Evolutionary conservation across 2,329 filamentous ascomycete genomes (phyloP).

Genomic region (Ambrosiella xylebori): DNA sequence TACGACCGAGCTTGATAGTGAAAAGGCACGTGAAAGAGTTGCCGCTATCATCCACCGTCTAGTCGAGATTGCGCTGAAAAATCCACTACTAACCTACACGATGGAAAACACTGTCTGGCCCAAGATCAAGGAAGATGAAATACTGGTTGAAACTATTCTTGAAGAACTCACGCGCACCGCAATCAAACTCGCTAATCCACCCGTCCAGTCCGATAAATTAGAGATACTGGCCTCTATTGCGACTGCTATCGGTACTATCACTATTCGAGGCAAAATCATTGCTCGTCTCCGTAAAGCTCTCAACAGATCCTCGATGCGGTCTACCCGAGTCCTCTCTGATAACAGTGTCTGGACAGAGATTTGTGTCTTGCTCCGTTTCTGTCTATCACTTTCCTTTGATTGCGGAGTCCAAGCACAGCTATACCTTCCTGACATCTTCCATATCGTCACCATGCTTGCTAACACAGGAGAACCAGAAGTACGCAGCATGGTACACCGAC

Average conservation of each 20-base stretch:
- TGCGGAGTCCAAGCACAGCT: slow-evolving; percentile 50
- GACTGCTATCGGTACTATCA: slow-evolving; percentile 46
- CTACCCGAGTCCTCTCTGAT: slow-evolving; percentile 47
- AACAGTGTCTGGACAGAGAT: slow-evolving; percentile 55
- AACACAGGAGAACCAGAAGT: slow-evolving; percentile 44
- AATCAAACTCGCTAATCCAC: slow-evolving; percentile 15
- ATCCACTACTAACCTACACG: slow-evolving; percentile 39
- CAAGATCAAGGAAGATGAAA: slow-evolving; percentile 44
- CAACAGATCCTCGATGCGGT: slow-evolving; percentile 47
- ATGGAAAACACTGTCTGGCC: slow-evolving; percentile 53
- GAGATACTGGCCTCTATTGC: slow-evolving; percentile 46
- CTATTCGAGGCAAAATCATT: slow-evolving; percentile 46
- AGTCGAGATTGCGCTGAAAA: slow-evolving; percentile 45
- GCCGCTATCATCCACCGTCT: slow-evolving; percentile 46
- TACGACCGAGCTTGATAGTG: slow-evolving; percentile 41
- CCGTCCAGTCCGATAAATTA: slow-evolving; percentile 35
- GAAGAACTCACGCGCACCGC: slow-evolving; percentile 47
- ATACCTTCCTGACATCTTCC: slow-evolving; percentile 52
- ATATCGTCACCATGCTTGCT: slow-evolving; percentile 52
- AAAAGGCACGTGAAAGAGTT: slow-evolving; percentile 49
- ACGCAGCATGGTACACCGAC: slow-evolving; percentile 40
- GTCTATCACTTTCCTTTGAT: slow-evolving; percentile 49
- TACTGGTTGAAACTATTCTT: slow-evolving; percentile 47
- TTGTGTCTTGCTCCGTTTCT: slow-evolving; percentile 48
- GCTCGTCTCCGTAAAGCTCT: slow-evolving; percentile 48